phyloP scores from a whole-genome alignment of 2,329 filamentous ascomycete genomes.

The Colletotrichum magnum region DNA sequence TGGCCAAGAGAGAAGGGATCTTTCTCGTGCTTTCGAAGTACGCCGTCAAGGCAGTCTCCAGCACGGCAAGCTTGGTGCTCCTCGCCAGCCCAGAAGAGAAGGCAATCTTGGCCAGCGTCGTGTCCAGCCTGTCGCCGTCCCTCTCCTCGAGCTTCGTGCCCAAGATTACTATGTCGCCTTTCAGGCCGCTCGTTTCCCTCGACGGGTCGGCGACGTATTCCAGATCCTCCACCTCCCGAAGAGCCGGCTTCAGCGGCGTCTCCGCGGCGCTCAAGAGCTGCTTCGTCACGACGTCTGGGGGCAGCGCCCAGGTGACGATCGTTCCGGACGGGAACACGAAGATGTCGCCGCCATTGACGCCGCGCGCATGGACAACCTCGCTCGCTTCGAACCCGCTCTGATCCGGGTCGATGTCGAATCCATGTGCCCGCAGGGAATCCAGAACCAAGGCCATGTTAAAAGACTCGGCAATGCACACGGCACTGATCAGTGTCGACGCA shows the following conservation, averaged over 20 bases:
- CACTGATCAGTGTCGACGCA: conserved; percentile 65
- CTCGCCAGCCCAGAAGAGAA: conserved; percentile 95
- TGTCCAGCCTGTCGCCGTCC: conserved; percentile 64
- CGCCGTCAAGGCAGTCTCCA: conserved; percentile 84
- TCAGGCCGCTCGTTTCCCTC: conserved; percentile 82
- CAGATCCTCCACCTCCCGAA: conserved; percentile 88
- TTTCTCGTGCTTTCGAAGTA: conserved; percentile 90
- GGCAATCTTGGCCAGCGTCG: conserved; percentile 91
- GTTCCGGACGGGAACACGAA: conserved; percentile 97
- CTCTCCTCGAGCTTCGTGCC: conserved; percentile 76
- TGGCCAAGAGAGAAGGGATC: conserved; percentile 84
- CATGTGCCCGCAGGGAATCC: conserved; percentile 70
- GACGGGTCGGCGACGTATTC: conserved; percentile 85
- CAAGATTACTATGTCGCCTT: conserved; percentile 89
- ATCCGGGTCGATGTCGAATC: conserved; percentile 74
- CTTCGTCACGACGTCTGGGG: conserved; percentile 80
- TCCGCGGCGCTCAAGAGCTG: conserved; percentile 83
- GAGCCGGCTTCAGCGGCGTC: conserved; percentile 76
- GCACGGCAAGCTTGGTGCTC: conserved; percentile 92
- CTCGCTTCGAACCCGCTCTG: conserved; percentile 71
- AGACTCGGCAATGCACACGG: conserved; percentile 73
- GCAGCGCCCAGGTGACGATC: conserved; percentile 91
- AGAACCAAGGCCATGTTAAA: conserved; percentile 75
- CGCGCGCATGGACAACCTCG: conserved; percentile 75
- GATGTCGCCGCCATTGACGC: conserved; percentile 81